A percentile compares a stretch with the other conserved stretches of the same genome.
Evolutionary conservation across 768 basidiomycete species (phyloP).

Genomic region (Podaxis sp.): DNA sequence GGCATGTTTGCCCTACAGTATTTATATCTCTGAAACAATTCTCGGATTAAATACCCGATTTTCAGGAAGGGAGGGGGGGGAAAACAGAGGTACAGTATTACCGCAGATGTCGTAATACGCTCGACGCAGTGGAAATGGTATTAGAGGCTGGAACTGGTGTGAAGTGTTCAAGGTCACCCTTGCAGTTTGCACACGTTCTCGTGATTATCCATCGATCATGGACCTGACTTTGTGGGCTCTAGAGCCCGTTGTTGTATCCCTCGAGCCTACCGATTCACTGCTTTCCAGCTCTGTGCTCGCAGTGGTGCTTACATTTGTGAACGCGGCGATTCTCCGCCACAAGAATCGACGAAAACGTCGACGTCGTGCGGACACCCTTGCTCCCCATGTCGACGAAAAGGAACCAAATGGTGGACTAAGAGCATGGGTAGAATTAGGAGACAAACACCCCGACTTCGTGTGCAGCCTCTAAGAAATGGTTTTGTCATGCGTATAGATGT

Average conservation of each 20-base stretch:
- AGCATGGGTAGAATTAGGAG: conserved; percentile 36
- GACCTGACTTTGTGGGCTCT: conserved; percentile 32
- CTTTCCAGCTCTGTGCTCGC: conserved; percentile 26
- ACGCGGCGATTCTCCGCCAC: conserved; percentile 26
- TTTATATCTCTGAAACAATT: too few species aligned
- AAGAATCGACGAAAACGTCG: conserved; percentile 26
- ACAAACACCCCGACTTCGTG: conserved; percentile 36
- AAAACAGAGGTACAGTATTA: too few species aligned
- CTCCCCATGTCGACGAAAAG: conserved; percentile 28
- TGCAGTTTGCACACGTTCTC: too few species aligned
- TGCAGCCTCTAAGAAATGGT: conserved; percentile 24
- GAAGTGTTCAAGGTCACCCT: too few species aligned
- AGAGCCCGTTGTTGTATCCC: not conserved
- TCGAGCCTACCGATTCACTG: not conserved
- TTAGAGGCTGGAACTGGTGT: too few species aligned
- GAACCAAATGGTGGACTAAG: conserved; percentile 23
- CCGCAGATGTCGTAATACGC: too few species aligned
- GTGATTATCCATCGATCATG: conserved; percentile 24
- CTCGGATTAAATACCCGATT: too few species aligned
- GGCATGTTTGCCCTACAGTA: too few species aligned
- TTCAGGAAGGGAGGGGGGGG: too few species aligned
- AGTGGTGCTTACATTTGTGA: conserved; percentile 24
- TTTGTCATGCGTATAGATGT: not conserved
- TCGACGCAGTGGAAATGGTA: too few species aligned
- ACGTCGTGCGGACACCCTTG: conserved; percentile 27